Conservation (phyloP, 2,329 filamentous ascomycete species). For the Cytospora chrysosperma region DNA sequence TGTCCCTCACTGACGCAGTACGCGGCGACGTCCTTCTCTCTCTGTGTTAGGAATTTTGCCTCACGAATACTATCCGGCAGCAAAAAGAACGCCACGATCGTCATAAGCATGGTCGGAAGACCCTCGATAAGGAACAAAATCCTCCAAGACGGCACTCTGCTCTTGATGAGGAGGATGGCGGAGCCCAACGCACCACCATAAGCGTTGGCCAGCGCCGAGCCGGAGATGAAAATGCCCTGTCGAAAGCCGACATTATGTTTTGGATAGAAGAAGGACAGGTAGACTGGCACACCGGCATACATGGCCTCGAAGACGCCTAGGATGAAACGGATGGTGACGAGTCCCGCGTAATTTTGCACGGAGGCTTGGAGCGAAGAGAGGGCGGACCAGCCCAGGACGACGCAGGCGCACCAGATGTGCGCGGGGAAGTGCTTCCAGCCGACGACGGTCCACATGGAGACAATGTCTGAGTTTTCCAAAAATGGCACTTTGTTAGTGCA, state of each 20-base stretch:
- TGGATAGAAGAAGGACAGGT: slow-evolving; percentile 58
- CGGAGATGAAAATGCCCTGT: slow-evolving; percentile 53
- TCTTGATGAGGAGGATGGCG: slow-evolving; percentile 34
- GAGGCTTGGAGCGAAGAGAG: slow-evolving; percentile 44
- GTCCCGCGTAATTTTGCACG: slow-evolving; percentile 37
- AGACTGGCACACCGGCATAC: slow-evolving; percentile 39
- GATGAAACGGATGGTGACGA: slow-evolving; percentile 42
- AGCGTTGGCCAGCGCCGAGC: slow-evolving; percentile 39
- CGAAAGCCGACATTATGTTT: slow-evolving; percentile 55
- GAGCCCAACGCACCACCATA: slow-evolving; percentile 41
- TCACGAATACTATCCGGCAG: slow-evolving; percentile 39
- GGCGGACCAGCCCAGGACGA: slow-evolving; percentile 44
- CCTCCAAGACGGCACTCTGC: slow-evolving; percentile 34
- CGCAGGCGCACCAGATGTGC: slow-evolving; percentile 41
- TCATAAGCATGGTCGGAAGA: slow-evolving; percentile 42
- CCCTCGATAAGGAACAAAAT: slow-evolving; percentile 50
- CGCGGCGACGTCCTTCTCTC: slow-evolving; percentile 34
- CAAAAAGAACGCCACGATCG: slow-evolving; percentile 40
- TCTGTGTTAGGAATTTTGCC: slow-evolving; percentile 32
- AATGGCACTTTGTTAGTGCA: background rate
- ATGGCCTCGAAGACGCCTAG: slow-evolving; percentile 43
- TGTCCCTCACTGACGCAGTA: slow-evolving; percentile 27
- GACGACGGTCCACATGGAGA: slow-evolving; percentile 27
- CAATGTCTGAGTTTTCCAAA: slow-evolving; percentile 22
- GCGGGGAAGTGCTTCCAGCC: slow-evolving; percentile 30